phyloP scores from a whole-genome alignment of 2,329 filamentous ascomycete species.

The Ascosphaera apis region DNA sequence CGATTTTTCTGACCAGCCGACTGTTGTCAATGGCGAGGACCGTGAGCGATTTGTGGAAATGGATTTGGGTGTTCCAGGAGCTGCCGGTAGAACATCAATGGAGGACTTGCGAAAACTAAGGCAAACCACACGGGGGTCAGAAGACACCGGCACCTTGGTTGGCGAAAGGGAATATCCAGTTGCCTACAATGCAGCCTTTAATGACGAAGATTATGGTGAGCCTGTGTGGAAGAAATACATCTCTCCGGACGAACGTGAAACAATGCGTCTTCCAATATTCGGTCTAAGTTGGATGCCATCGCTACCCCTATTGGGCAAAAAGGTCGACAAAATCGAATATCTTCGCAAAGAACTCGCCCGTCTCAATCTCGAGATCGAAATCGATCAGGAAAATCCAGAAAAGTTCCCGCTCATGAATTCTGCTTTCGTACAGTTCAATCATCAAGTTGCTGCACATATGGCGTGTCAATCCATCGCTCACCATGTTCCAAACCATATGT shows the following conservation, averaged over 20 bases:
- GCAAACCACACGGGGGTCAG: no score
- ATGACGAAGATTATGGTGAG: conserved; percentile 37
- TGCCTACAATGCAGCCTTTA: conserved; percentile 38
- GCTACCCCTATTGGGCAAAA: conserved; percentile 59
- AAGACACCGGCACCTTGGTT: no score
- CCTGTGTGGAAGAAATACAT: conserved; percentile 68
- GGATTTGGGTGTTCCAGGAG: neutral
- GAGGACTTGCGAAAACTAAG: no score
- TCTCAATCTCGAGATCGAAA: conserved; percentile 75
- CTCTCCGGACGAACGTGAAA: conserved; percentile 59
- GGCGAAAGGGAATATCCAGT: conserved; percentile 29
- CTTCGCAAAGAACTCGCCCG: conserved; percentile 69
- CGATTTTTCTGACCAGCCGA: neutral
- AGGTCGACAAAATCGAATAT: conserved; percentile 87
- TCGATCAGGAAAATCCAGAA: conserved; percentile 67
- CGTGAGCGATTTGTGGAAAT: conserved; percentile 1
- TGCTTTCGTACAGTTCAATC: conserved; percentile 95
- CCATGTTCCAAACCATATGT: conserved; percentile 82
- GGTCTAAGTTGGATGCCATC: conserved; percentile 47
- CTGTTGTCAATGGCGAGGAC: conserved; percentile 8
- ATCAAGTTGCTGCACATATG: conserved; percentile 95
- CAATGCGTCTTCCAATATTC: conserved; percentile 49
- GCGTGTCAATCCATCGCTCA: conserved; percentile 81
- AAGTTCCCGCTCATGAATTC: conserved; percentile 84
- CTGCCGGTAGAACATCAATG: no score